These are phyloP conservation scores for Malus hybrid DNA, from an alignment of 331 rosid species.

Conservation along the genomic window DNA sequence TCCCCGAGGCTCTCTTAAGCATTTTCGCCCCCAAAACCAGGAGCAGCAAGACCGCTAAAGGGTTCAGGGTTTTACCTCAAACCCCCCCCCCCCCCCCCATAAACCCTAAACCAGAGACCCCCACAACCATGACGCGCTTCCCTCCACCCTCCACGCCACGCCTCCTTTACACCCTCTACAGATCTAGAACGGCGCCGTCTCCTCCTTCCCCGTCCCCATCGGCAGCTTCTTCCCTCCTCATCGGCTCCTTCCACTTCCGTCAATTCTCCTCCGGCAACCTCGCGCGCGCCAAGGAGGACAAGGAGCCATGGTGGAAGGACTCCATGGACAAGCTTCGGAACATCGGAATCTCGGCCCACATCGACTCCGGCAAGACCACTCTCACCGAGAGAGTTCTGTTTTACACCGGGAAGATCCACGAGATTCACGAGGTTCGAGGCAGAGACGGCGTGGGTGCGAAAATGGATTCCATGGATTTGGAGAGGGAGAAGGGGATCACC, in stretches of 20 bases:
- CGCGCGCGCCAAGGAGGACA: slow-evolving; percentile 64
- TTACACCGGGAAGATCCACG: slow-evolving; percentile 91
- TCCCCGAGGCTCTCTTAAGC: neutral
- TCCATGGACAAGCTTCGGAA: slow-evolving; percentile 72
- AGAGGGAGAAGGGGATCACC: slow-evolving; percentile 91
- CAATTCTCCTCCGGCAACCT: slow-evolving; percentile 48
- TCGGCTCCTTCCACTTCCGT: slow-evolving; percentile 53
- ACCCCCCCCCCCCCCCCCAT: neutral
- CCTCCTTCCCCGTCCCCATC: slow-evolving; percentile 20
- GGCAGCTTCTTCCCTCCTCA: slow-evolving; percentile 34
- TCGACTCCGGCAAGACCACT: slow-evolving; percentile 97
- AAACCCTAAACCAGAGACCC: slow-evolving; percentile 12
- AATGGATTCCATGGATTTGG: slow-evolving; percentile 98
- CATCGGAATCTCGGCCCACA: slow-evolving; percentile 99
- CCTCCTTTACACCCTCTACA: slow-evolving; percentile 47
- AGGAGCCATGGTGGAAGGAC: slow-evolving; percentile 90
- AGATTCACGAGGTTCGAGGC: slow-evolving; percentile 92
- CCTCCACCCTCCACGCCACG: slow-evolving; percentile 52
- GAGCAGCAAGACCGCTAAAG: neutral
- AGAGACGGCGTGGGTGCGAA: slow-evolving; percentile 95
- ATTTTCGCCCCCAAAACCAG: neutral
- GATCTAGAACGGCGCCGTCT: slow-evolving; percentile 20
- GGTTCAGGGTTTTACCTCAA: slow-evolving; percentile 55
- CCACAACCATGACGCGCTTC: slow-evolving; percentile 53
- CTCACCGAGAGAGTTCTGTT: slow-evolving; percentile 78